These are phyloP conservation scores for Blumeria graminis DNA, from an alignment of 2,329 filamentous ascomycete genomes.

Conservation along the genomic window DNA sequence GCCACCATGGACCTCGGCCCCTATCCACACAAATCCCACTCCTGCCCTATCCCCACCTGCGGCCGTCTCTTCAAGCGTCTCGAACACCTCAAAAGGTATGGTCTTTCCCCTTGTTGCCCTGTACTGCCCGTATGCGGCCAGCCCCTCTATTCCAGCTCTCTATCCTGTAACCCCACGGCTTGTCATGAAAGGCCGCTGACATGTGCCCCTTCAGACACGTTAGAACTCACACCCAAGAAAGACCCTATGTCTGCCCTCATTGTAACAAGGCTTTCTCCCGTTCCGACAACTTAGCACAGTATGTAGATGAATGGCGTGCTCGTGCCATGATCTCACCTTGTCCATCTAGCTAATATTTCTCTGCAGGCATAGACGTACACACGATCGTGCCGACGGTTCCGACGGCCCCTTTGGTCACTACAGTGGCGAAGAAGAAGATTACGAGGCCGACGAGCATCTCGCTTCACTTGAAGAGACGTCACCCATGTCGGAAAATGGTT, in stretches of 20 bases:
- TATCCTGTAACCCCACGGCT: conserved; percentile 6
- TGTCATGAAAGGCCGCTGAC: conserved; percentile 22
- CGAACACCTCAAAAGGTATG: conserved; percentile 97
- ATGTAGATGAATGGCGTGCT: conserved; percentile 18
- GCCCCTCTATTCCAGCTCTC: background rate
- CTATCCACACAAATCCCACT: conserved; percentile 94
- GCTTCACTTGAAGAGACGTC: conserved; percentile 60
- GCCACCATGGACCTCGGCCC: conserved; percentile 93
- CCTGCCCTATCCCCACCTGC: conserved; percentile 95
- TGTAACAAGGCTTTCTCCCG: conserved; percentile 98
- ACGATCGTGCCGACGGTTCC: conserved; percentile 52
- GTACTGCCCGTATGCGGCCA: no score
- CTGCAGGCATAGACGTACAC: conserved; percentile 45
- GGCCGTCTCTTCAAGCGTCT: conserved; percentile 95
- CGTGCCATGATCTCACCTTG: conserved; percentile 6
- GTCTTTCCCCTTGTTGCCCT: conserved; percentile 17
- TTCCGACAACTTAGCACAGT: conserved; percentile 98
- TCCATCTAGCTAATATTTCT: conserved; percentile 14
- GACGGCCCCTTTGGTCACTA: conserved; percentile 33
- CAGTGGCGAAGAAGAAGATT: conserved; percentile 55
- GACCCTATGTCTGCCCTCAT: conserved; percentile 89
- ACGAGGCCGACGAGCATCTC: conserved; percentile 60
- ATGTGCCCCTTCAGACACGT: conserved; percentile 51
- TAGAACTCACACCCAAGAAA: conserved; percentile 96
- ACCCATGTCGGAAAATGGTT: conserved; percentile 43